These are phyloP conservation scores for Hirsutella rhossiliensis DNA, from an alignment of 2,329 filamentous ascomycete species.

Conservation along the genomic window DNA sequence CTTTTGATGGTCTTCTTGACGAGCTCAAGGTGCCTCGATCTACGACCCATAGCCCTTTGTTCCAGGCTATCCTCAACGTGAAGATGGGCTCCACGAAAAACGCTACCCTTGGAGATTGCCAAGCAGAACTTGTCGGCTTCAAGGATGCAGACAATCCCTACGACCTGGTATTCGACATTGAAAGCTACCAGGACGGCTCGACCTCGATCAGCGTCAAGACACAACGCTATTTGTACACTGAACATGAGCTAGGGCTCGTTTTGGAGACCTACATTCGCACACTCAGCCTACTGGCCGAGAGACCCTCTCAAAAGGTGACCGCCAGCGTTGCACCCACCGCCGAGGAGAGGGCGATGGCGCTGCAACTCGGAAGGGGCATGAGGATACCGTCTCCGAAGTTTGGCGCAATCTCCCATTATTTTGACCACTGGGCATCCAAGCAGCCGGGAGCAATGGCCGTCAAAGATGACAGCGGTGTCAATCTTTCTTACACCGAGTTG, in stretches of 20 bases:
- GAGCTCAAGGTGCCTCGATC: constrained; percentile 27
- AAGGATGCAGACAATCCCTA: constrained; percentile 1
- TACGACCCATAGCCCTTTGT: constrained; percentile 26
- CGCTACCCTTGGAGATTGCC: not conserved
- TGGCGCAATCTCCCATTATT: not conserved
- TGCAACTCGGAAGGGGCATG: not conserved
- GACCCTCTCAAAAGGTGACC: not conserved
- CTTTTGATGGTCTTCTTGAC: constrained; percentile 31
- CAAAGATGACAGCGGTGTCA: not conserved
- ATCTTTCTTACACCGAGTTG: constrained; percentile 1
- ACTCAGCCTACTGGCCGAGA: not conserved
- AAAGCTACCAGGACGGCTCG: constrained; percentile 1
- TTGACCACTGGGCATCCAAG: constrained; percentile 1
- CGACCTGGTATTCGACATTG: constrained; percentile 1
- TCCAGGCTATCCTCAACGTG: constrained; percentile 33
- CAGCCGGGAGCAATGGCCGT: constrained; percentile 1
- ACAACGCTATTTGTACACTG: constrained; percentile 2
- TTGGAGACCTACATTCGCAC: not conserved
- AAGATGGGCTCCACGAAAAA: constrained; percentile 1
- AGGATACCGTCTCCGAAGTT: not conserved
- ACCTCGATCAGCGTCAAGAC: constrained; percentile 1
- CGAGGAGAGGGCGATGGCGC: not conserved
- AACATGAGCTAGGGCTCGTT: not conserved
- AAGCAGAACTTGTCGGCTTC: not conserved
- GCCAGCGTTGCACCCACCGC: not conserved